Conservation (phyloP, 1,284 basidiomycete genomes). For the Cutaneotrichosporon cavernicola region DNA sequence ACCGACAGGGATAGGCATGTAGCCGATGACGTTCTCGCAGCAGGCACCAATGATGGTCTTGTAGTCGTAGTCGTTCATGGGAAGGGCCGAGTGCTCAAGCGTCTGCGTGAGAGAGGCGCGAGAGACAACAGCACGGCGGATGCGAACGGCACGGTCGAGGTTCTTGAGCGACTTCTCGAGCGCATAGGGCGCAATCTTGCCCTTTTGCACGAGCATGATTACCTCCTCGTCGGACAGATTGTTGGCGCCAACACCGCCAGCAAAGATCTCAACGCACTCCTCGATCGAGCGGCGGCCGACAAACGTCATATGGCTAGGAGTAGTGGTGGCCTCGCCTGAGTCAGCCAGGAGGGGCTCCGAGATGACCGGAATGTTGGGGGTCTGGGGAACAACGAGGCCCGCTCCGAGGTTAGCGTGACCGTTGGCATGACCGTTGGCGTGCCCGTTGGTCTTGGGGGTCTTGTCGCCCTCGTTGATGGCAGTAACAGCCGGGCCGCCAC, state of each 20-base stretch:
- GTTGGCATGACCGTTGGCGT: conserved; percentile 19
- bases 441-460: conserved; percentile 25
- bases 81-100: conserved; percentile 79
- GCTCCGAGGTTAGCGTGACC: conserved; percentile 19
- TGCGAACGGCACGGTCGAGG: conserved; percentile 77
- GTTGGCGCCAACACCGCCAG: conserved; percentile 64
- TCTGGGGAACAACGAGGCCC: conserved; percentile 29
- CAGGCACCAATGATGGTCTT: conserved; percentile 92
- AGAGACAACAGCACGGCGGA: conserved; percentile 87
- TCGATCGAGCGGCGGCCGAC: conserved; percentile 62
- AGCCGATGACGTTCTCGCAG: conserved; percentile 99
- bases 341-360: conserved; percentile 8
- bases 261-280: conserved; percentile 81
- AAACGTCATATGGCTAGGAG: conserved; percentile 14
- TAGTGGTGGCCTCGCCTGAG: neutral
- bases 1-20: conserved; percentile 93
- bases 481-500: conserved; percentile 5
- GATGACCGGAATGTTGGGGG: conserved; percentile 28
- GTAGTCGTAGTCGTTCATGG: conserved; percentile 88
- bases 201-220: conserved; percentile 81
- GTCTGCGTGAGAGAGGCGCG: conserved; percentile 82
- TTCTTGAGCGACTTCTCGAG: conserved; percentile 90
- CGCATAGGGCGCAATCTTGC: conserved; percentile 90
- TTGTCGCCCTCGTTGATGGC: conserved; percentile 23
- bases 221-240: conserved; percentile 89